Evolutionary conservation across 371 early-diverging fungal genomes (phyloP).

Genomic region (Saksenaea vasiformis): DNA sequence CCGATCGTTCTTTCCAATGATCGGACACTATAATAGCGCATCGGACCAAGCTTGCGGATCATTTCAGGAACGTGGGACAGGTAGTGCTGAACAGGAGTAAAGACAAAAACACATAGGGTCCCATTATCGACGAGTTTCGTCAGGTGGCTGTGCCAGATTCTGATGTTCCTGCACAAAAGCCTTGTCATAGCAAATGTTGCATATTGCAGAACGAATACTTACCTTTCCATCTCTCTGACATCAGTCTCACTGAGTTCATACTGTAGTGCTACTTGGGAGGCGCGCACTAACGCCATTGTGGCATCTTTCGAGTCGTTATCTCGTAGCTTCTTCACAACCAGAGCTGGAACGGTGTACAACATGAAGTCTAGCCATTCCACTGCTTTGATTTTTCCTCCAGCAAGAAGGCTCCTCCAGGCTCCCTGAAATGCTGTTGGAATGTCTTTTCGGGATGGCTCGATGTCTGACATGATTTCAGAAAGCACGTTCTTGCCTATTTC

Average conservation of each 20-base stretch:
- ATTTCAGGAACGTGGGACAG: too few relatives aligned
- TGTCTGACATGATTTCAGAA: background rate
- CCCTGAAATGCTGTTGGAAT: background rate
- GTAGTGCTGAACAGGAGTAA: background rate
- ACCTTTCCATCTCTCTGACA: background rate
- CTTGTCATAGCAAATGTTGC: background rate
- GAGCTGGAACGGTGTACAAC: background rate
- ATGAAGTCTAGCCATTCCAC: background rate
- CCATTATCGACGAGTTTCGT: background rate
- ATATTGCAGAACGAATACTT: background rate
- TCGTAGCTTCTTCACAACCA: background rate
- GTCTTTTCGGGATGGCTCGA: background rate
- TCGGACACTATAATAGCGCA: background rate
- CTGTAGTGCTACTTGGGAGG: background rate
- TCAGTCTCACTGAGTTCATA: background rate
- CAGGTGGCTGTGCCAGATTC: background rate
- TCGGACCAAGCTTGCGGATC: background rate
- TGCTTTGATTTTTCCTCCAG: background rate
- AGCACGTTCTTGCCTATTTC: background rate
- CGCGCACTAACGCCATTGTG: background rate
- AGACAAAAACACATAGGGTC: background rate
- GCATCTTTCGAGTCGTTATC: background rate
- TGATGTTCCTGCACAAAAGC: background rate
- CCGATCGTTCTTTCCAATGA: background rate
- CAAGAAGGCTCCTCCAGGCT: background rate